These are phyloP conservation scores for Capronia coronata DNA, from an alignment of 2,329 filamentous ascomycete species.

Conservation along the genomic window DNA sequence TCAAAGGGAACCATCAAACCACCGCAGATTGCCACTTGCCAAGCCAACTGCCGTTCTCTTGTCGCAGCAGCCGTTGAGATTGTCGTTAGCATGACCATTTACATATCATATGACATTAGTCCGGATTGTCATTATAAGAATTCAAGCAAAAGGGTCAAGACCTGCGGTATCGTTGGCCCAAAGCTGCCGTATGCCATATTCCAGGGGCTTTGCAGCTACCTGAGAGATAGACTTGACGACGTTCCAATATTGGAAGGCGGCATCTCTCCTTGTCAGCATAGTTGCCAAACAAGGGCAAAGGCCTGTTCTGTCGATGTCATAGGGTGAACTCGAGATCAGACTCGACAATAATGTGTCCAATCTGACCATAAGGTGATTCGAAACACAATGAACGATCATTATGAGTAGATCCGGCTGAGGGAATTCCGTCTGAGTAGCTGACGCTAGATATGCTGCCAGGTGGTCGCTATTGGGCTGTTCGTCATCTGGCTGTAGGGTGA, in stretches of 20 bases:
- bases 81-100: not conserved
- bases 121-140: no score
- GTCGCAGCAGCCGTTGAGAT: no score
- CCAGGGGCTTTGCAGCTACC: conserved; percentile 8
- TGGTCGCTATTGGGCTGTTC: not conserved
- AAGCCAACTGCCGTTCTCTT: no score
- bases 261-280: not conserved
- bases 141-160: not conserved
- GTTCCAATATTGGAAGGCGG: not conserved
- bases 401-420: not conserved
- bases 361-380: conserved; percentile 4
- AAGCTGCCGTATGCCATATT: conserved; percentile 8
- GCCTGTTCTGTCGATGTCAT: not conserved
- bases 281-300: not conserved
- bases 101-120: no score
- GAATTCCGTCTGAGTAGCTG: no score
- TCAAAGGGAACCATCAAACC: not conserved
- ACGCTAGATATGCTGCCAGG: not conserved
- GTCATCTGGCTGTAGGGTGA: not conserved
- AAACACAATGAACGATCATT: conserved; percentile 6
- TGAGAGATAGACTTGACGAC: conserved; percentile 1
- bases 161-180: not conserved
- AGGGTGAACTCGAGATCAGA: not conserved
- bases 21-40: no score
- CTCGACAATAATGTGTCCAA: not conserved